Evolutionary conservation across 176 grass and related monocot genomes (phyloP), one percentile per base, ranked within the genome.

Genomic region (Urochloa ruziziensis): DNA sequence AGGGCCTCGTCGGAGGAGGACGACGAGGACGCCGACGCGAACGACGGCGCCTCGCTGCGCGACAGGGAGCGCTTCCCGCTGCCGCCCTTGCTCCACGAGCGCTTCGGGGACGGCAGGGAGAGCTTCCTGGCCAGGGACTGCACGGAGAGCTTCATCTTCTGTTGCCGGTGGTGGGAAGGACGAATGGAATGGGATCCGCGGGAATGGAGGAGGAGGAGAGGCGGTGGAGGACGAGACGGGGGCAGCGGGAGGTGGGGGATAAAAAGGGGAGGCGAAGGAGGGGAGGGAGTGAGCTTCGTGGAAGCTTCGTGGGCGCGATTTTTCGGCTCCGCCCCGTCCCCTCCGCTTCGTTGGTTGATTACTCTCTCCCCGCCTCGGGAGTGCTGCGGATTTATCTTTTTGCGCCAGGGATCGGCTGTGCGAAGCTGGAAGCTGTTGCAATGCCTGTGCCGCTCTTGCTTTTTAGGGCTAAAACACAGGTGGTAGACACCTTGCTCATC

Each of bases 101-200:
- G 79, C 76, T 94, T 94, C 8, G 85, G 88, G 7, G 76, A 90
- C 49, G 86, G 79, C 16, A 86, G 53, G 47, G 83, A 83, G 24
- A 87, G 84, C 81, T 88, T 95, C 67, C 82, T 68, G 35, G 90
- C 60, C 34, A 99, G 76, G 3, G 93, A 92, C 3, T 80, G 80
- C 29, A 96, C 65, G 30, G 87, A 90, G 23, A 96, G 83, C 93
- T 96, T 99, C 97, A 96, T 95, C 75, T 58, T 64, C 12, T 33
- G 9, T 7, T 21, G 42, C 7, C n/a, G 33, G 8, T 15, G 57
- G 24, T 3, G n/a, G n/a, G n/a, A n/a, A n/a, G n/a, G n/a, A n/a
- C n/a, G n/a, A 30, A 52, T 27, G 49, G 51, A n/a, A n/a, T n/a
- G 39, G 39, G 39, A 40, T 40, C 39, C 39, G 39, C n/a, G 11